Evolutionary conservation across 768 basidiomycete species (phyloP).

Genomic region (Boletus subcaerulescens): DNA sequence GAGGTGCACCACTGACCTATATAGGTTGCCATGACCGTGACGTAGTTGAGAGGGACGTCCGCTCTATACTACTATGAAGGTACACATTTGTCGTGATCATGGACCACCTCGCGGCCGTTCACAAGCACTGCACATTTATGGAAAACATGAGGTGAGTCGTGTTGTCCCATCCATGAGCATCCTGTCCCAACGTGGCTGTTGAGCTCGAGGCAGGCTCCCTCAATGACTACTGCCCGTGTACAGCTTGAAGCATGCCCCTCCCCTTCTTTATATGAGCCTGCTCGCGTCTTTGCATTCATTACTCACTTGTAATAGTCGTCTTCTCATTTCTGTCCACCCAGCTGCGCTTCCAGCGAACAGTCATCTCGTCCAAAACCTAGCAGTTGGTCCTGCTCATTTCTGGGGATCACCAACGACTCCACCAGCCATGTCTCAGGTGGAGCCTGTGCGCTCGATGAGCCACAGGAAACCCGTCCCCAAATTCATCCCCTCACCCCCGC

Average conservation of each 20-base stretch:
- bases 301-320: conserved; percentile 27
- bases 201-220: conserved; percentile 34
- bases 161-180: conserved; percentile 30
- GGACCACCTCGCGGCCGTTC: conserved; percentile 33
- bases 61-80: conserved; percentile 21
- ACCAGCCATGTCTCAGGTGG: conserved; percentile 27
- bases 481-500: conserved; percentile 64
- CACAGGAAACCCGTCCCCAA: conserved; percentile 70
- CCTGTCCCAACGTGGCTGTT: conserved; percentile 34
- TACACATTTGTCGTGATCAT: conserved; percentile 33
- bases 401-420: conserved; percentile 4
- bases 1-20: conserved; percentile 3
- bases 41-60: conserved; percentile 22
- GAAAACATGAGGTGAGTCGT: conserved; percentile 39
- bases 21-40: conserved; percentile 27
- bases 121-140: conserved; percentile 30
- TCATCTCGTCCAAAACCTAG: conserved; percentile 16
- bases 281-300: conserved; percentile 26
- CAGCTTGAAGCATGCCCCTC: conserved; percentile 30
- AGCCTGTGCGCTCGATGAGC: conserved; percentile 44
- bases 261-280: conserved; percentile 32
- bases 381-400: conserved; percentile 5
- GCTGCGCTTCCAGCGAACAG: conserved; percentile 21
- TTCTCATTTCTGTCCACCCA: conserved; percentile 28
- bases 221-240: conserved; percentile 31